A percentile compares a stretch with the other conserved stretches of the same genome.
Evolutionary conservation across 306 rosid genomes (phyloP).

Genomic region (Mimosa pudica): DNA sequence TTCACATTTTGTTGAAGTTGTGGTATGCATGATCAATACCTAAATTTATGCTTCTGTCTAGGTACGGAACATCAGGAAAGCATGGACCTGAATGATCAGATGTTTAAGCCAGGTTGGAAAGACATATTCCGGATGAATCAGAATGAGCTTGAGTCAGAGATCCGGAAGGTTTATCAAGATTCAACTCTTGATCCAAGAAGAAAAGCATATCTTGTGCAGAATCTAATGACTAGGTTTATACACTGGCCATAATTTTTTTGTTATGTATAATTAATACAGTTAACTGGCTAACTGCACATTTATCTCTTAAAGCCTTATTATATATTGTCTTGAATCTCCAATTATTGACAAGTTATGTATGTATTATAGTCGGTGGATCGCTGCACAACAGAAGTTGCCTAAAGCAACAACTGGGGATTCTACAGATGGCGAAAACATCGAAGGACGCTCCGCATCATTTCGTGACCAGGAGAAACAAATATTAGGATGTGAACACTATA

Average conservation of each 20-base stretch:
- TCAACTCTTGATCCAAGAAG: slow-evolving; percentile 97
- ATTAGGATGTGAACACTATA: slow-evolving; percentile 97
- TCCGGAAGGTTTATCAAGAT: slow-evolving; percentile 93
- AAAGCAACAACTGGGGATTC: slow-evolving; percentile 64
- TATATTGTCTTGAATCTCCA: slow-evolving; percentile 29
- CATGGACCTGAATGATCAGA: slow-evolving; percentile 85
- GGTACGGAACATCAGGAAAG: slow-evolving; percentile 80
- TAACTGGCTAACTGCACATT: slow-evolving; percentile 31
- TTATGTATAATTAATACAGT: slow-evolving; percentile 30
- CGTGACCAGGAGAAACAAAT: slow-evolving; percentile 65
- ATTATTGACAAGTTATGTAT: slow-evolving; percentile 33
- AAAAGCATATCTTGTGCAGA: slow-evolving; percentile 96
- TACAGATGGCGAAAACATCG: slow-evolving; percentile 62
- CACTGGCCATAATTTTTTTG: slow-evolving; percentile 18
- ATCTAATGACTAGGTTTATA: slow-evolving; percentile 94
- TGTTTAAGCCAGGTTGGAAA: slow-evolving; percentile 99
- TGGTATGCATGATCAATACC: slow-evolving; percentile 22
- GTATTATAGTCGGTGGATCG: slow-evolving; percentile 91
- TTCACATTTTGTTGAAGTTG: slow-evolving; percentile 29
- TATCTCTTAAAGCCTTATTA: slow-evolving; percentile 27
- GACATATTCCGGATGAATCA: slow-evolving; percentile 99
- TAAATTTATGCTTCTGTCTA: slow-evolving; percentile 41
- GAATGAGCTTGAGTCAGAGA: slow-evolving; percentile 96
- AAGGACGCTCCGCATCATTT: slow-evolving; percentile 67
- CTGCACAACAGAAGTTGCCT: slow-evolving; percentile 92